These are phyloP conservation scores for Capillidium heterosporum DNA, from an alignment of 371 early-diverging fungal genomes.

Conservation along the genomic window DNA sequence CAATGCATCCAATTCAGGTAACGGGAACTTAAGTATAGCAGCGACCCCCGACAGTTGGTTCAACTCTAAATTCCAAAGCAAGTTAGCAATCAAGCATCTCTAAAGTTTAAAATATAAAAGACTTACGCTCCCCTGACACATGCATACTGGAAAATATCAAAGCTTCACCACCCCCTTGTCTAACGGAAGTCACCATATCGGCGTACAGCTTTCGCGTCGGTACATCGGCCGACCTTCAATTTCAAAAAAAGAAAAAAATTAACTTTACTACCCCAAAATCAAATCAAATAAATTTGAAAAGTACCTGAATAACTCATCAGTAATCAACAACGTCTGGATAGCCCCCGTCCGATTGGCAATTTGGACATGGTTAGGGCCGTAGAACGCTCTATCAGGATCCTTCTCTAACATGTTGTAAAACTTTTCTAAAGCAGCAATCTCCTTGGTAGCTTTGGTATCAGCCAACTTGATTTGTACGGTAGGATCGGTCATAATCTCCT, in stretches of 20 bases:
- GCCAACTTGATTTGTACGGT: constrained; percentile 56
- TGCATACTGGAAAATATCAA: constrained; percentile 81
- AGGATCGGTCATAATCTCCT: constrained; percentile 82
- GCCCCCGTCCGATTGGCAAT: constrained; percentile 74
- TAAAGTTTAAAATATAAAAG: not conserved
- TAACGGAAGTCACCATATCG: constrained; percentile 60
- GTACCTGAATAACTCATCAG: constrained; percentile 75
- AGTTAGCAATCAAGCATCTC: not conserved
- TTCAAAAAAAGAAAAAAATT: constrained; percentile 3
- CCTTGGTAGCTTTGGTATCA: constrained; percentile 83
- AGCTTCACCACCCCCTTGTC: constrained; percentile 58
- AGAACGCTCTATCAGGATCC: constrained; percentile 82
- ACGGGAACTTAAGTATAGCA: constrained; percentile 71
- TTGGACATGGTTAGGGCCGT: constrained; percentile 67
- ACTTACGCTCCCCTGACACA: constrained; percentile 81
- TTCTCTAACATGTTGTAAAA: constrained; percentile 77
- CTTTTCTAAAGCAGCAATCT: constrained; percentile 59
- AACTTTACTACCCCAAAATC: not conserved
- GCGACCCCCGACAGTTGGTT: constrained; percentile 87
- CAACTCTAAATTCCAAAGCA: constrained; percentile 33
- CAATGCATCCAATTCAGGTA: constrained; percentile 32
- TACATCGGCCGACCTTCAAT: constrained; percentile 75
- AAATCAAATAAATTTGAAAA: not conserved
- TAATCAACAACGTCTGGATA: constrained; percentile 68
- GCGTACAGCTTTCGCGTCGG: constrained; percentile 67